phyloP scores from a whole-genome alignment of 169 alveolate genomes.

The Theileria luwenshuni region DNA sequence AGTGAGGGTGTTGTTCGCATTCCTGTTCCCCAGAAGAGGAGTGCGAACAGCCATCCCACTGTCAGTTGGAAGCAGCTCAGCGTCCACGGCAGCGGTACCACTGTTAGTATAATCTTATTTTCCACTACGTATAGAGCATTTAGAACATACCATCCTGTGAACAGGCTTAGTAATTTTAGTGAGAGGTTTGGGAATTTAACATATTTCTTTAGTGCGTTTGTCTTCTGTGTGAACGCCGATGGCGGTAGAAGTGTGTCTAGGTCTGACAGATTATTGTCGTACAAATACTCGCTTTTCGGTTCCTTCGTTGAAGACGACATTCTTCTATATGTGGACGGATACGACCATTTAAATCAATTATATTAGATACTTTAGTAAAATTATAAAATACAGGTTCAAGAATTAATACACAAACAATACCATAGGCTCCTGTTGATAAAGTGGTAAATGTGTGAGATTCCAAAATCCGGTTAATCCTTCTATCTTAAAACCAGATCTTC shows the following conservation, averaged over 20 bases:
- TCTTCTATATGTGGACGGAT: not conserved
- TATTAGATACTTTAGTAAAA: not conserved
- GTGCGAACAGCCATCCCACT: constrained; percentile 71
- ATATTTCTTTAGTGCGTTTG: not conserved
- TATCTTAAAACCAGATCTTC: too few species aligned
- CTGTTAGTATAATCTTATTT: constrained; percentile 73
- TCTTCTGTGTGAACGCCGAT: constrained; percentile 48
- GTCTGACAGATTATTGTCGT: constrained; percentile 16
- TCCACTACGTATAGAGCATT: constrained; percentile 78
- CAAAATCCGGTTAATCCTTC: too few species aligned
- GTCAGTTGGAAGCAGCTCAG: constrained; percentile 74
- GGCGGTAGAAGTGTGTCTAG: constrained; percentile 42
- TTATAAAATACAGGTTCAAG: not conserved
- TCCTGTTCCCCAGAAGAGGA: constrained; percentile 61
- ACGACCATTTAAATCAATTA: not conserved
- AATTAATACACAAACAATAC: not conserved
- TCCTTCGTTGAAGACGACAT: constrained; percentile 12
- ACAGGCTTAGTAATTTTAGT: not conserved
- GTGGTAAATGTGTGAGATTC: not conserved
- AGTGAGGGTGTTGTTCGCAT: constrained; percentile 52
- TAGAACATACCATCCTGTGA: constrained; percentile 77
- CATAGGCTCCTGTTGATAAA: not conserved
- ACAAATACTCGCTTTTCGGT: not conserved
- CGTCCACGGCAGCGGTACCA: constrained; percentile 78
- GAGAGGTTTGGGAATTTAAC: constrained; percentile 17